A percentile compares a stretch with the other conserved stretches of the same genome.
Conservation (phyloP, 805 yeast species). For the Schizosaccharomyces osmophilus region DNA sequence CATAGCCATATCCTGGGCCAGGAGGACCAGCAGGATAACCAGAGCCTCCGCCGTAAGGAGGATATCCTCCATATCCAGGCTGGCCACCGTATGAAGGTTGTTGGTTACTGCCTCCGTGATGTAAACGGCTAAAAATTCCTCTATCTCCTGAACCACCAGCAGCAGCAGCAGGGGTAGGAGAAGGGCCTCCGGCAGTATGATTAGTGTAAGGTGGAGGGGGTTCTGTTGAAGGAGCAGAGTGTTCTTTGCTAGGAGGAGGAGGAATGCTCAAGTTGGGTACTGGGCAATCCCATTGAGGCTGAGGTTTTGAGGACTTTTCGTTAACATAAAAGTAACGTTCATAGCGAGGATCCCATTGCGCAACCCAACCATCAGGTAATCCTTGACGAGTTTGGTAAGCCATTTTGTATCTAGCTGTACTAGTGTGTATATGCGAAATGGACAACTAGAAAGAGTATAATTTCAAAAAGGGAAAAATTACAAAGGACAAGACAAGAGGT, state of each 20-base stretch:
- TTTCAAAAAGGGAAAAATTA: no score
- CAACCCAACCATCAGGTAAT: constrained; percentile 2
- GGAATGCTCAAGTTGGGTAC: background rate
- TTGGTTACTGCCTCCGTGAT: background rate
- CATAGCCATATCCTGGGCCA: background rate
- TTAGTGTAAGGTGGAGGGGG: background rate
- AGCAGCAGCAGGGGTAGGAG: background rate
- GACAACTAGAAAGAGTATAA: no score
- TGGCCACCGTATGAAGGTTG: background rate
- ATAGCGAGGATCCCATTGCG: constrained; percentile 3
- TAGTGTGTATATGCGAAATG: background rate
- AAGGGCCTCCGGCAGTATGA: background rate
- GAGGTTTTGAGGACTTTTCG: background rate
- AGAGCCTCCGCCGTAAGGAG: no score
- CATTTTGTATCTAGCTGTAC: background rate
- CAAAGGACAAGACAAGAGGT: no score
- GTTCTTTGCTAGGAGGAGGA: background rate
- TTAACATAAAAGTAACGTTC: background rate
- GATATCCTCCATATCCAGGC: background rate
- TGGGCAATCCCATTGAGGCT: background rate
- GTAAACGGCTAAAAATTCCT: no score
- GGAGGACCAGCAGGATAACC: no score
- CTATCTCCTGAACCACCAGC: background rate
- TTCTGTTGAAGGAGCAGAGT: background rate
- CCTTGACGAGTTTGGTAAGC: background rate